Evolutionary conservation across 495 filamentous ascomycete species (phyloP), one percentile per base, ranked within the genome.

Genomic region (Hypoxylon intermedium): DNA sequence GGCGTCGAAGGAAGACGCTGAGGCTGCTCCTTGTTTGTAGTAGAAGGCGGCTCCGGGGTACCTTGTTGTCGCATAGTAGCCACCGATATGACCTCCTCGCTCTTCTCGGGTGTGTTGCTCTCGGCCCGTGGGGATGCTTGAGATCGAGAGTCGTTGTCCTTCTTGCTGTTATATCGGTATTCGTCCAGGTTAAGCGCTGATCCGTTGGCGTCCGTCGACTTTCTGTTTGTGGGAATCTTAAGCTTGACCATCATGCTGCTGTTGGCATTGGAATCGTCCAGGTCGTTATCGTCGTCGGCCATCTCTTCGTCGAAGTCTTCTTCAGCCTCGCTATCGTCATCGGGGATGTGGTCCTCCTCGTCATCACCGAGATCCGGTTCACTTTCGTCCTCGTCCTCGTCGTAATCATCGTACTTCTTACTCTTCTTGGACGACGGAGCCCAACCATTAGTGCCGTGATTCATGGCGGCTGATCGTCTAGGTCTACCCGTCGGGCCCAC

Each of bases 61-160:
- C 34, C 50, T n/a, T 45, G 45, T 30, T 56, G 66, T 28, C 52
- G 55, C 5, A 44, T 77, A 73, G 87, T 87, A 65, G 81, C 79
- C 64, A 82, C 83, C 71, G 75, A 77, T 69, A 91, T 77, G 77
- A 89, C 91, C 73, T 86, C 82, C 30, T 90, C 87, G 72, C 89
- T 89, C 77, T 85, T 82, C 78, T 92, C 89, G 82, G 87, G 61
- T 60, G 41, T 26, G 9, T 30, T 16, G 1, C 30, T 30, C 40
- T 57, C 34, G 1, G 53, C 7, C 21, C 18, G 12, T 0, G 53
- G 51, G 19, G 59, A 46, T 33, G 40, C 11, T 6, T 15, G 30
- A 16, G 24, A 38, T 24, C 47, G 53, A 18, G 62, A 15, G 5
- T 16, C 49, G 0, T 13, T n/a, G 9, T 37, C 47, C 20, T 55